Evolutionary conservation across 2,329 filamentous ascomycete species (phyloP).

Genomic region (Plectosphaerella sp.): DNA sequence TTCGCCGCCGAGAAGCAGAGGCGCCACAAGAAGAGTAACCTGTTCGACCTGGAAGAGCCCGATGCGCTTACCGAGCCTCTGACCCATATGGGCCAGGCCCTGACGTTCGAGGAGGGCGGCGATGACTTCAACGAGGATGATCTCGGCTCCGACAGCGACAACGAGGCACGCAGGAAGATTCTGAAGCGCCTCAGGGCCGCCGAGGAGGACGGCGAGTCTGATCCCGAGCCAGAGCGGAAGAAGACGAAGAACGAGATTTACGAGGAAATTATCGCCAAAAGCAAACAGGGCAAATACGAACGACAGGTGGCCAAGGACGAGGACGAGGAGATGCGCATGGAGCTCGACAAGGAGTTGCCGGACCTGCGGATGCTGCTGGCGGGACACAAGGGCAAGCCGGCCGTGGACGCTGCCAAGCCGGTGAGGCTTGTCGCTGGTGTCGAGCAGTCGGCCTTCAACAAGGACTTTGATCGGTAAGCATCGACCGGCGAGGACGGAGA

Average conservation of each 20-base stretch:
- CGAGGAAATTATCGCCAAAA: conserved; percentile 97
- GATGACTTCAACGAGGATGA: conserved; percentile 76
- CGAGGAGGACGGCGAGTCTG: conserved; percentile 44
- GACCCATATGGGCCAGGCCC: conserved; percentile 77
- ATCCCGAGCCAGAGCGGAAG: conserved; percentile 69
- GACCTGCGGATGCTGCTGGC: conserved; percentile 71
- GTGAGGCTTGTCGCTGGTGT: conserved; percentile 40
- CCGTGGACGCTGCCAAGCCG: conserved; percentile 15
- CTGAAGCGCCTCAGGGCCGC: conserved; percentile 52
- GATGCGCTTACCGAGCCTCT: conserved; percentile 69
- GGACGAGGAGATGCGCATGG: conserved; percentile 79
- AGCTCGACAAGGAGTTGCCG: conserved; percentile 78
- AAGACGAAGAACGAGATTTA: conserved; percentile 97
- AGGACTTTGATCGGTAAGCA: conserved; percentile 70
- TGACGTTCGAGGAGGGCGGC: conserved; percentile 59
- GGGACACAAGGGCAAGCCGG: conserved; percentile 34
- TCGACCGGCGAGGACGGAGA: neutral
- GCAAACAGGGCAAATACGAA: conserved; percentile 83
- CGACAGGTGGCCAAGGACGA: conserved; percentile 89
- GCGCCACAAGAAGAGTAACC: conserved; percentile 67
- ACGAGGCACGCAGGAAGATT: conserved; percentile 47
- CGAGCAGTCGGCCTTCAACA: conserved; percentile 68
- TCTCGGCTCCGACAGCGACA: conserved; percentile 56
- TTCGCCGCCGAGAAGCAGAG: conserved; percentile 85
- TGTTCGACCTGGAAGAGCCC: conserved; percentile 88